A percentile compares a stretch with the other conserved stretches of the same genome.
Evolutionary conservation across 1,284 basidiomycete species (phyloP).

Genomic region (Ganoderma multipileum): DNA sequence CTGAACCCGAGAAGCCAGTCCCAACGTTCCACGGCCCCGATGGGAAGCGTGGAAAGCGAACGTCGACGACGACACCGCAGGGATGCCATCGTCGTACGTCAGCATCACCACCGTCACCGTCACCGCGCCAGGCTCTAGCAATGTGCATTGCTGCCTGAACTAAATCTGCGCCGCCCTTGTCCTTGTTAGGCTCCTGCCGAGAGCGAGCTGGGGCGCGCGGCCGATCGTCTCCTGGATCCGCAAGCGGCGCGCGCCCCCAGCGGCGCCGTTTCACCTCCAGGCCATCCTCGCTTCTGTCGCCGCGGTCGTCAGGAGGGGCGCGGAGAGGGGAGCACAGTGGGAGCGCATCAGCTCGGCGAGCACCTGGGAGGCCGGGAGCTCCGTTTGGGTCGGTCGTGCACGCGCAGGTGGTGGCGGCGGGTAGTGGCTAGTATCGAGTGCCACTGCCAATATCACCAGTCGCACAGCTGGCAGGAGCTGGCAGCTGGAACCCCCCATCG

Average conservation of each 20-base stretch:
- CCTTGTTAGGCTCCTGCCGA: not conserved
- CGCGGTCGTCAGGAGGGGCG: not conserved
- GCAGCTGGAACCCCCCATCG: no score
- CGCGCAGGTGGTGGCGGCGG: not conserved
- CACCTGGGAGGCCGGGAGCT: not conserved
- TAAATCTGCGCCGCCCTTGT: not conserved
- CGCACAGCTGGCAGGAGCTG: not conserved
- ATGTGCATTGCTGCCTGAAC: not conserved
- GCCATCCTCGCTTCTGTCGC: not conserved
- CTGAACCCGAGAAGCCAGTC: no score
- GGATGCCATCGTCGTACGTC: not conserved
- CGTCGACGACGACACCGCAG: not conserved
- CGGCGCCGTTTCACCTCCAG: not conserved
- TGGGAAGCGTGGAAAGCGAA: conserved; percentile 8
- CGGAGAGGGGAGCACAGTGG: not conserved
- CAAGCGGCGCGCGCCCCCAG: not conserved
- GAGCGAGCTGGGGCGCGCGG: not conserved
- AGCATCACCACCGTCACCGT: not conserved
- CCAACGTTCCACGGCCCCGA: conserved; percentile 2
- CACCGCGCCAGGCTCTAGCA: not conserved
- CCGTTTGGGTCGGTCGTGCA: not conserved
- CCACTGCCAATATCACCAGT: not conserved
- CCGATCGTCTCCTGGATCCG: not conserved
- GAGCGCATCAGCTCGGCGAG: no score
- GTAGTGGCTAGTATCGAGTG: not conserved